Evolutionary conservation across 805 yeast genomes (phyloP), one percentile per base, ranked within the genome.

Genomic region (Saccharomycopsis microspora): DNA sequence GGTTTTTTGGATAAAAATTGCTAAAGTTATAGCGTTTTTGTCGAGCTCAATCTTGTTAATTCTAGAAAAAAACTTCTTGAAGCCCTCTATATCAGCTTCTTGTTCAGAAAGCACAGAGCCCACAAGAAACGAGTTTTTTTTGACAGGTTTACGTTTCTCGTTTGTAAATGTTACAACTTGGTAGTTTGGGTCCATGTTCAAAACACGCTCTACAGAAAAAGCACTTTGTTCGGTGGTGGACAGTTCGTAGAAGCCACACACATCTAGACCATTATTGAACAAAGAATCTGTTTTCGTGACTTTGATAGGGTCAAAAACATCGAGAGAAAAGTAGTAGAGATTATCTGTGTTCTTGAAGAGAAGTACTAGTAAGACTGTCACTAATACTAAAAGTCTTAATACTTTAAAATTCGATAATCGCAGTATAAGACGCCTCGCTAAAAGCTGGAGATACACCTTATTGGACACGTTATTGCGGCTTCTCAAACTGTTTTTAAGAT

Each of bases 171-270:
- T 49, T 7, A 42, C 27, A 9, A 49, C 35, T 31, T 39, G 41
- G 28, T 41, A 46, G 10, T 29, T 29, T 28, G 52, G 52, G 32
- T 45, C 49, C 52, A 49, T 45, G 33, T 48, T 48, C 10, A 9
- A 8, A 19, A 31, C 39, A 5, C 19, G 31, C 30, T 8, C 44
- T 19, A 37, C 27, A 5, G 29, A 30, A 10, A 31, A n/a, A 5
- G 39, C 27, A 5, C 44, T 10, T 8, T 40, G 42, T 32, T 41
- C 40, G 7, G 41, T n/a, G 19, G 35, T 11, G 5, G 30, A 19
- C 8, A 45, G 5, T 29, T 33, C 32, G 9, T 4, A 4, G 9
- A 10, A 41, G 37, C 5, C 11, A 46, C 52, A 49, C n/a, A 38
- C 35, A 30, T 41, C 49, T 4, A 49, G 11, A 8, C 52, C 52